phyloP scores from a whole-genome alignment of 495 filamentous ascomycete species.

The Cudoniella acicularis region DNA sequence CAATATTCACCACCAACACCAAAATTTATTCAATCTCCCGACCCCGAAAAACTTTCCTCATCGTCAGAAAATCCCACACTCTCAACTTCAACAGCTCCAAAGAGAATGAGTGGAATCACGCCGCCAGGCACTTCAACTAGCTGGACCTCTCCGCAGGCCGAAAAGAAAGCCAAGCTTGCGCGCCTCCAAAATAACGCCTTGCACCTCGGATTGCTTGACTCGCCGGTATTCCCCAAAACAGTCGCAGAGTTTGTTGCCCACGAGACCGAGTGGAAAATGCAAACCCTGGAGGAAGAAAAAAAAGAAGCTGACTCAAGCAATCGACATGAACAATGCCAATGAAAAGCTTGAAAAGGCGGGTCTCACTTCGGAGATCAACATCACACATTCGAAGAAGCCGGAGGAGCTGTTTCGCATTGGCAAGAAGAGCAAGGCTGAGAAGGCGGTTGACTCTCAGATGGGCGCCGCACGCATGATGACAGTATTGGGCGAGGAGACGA shows the following conservation, averaged over 20 bases:
- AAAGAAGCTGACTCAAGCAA: neutral
- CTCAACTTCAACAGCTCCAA: too few relatives aligned
- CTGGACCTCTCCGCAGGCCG: neutral
- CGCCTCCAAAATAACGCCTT: slow-evolving; percentile 2
- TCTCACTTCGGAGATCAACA: neutral
- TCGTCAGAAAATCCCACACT: too few relatives aligned
- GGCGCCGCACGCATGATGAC: too few relatives aligned
- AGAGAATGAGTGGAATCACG: too few relatives aligned
- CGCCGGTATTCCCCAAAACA: slow-evolving; percentile 6
- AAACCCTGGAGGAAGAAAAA: too few relatives aligned
- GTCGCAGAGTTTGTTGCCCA: neutral
- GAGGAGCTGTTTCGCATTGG: neutral
- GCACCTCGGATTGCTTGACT: neutral
- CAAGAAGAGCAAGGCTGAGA: neutral
- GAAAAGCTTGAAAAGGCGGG: too few relatives aligned
- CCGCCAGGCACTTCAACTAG: neutral
- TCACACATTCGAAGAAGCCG: neutral
- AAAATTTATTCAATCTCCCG: too few relatives aligned
- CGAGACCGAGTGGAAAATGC: neutral
- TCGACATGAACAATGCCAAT: neutral
- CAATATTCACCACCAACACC: too few relatives aligned
- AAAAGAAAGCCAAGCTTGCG: neutral
- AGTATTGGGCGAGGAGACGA: neutral
- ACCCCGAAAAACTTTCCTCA: neutral
- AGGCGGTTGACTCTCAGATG: neutral